These are phyloP conservation scores for Fraxinus pennsylvanica DNA, from an alignment of 257 asterid species.

Conservation along the genomic window DNA sequence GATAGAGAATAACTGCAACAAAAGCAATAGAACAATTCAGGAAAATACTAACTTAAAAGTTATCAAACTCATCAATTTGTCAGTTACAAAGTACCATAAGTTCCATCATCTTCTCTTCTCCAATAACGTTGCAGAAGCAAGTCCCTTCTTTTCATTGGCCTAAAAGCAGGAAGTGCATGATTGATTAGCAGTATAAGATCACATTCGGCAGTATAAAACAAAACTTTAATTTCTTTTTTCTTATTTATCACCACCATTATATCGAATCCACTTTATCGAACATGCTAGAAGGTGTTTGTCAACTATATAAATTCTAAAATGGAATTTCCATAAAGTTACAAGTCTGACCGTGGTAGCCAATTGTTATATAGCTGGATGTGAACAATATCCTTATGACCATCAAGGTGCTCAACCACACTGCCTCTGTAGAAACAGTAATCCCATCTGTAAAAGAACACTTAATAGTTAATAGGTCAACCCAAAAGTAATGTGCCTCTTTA, in stretches of 20 bases:
- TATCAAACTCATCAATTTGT: background rate
- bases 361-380: constrained; percentile 71
- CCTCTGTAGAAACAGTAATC: constrained; percentile 79
- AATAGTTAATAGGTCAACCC: background rate
- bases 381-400: constrained; percentile 84
- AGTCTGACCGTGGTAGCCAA: constrained; percentile 83
- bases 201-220: background rate
- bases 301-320: constrained; percentile 13
- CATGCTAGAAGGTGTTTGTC: constrained; percentile 15
- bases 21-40: constrained; percentile 3
- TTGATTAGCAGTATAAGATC: background rate
- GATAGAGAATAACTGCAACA: constrained; percentile 81
- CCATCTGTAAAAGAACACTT: constrained; percentile 63
- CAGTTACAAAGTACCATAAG: constrained; percentile 57
- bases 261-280: background rate
- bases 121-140: constrained; percentile 78
- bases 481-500: constrained; percentile 3
- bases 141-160: constrained; percentile 89
- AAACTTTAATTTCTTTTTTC: no score
- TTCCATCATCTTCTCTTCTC: constrained; percentile 98
- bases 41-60: constrained; percentile 16
- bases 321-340: constrained; percentile 12
- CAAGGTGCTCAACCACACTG: constrained; percentile 79
- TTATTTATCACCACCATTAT: background rate
- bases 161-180: constrained; percentile 31